Evolutionary conservation across 2,329 filamentous ascomycete genomes (phyloP).

Genomic region (Corynespora cassiicola): DNA sequence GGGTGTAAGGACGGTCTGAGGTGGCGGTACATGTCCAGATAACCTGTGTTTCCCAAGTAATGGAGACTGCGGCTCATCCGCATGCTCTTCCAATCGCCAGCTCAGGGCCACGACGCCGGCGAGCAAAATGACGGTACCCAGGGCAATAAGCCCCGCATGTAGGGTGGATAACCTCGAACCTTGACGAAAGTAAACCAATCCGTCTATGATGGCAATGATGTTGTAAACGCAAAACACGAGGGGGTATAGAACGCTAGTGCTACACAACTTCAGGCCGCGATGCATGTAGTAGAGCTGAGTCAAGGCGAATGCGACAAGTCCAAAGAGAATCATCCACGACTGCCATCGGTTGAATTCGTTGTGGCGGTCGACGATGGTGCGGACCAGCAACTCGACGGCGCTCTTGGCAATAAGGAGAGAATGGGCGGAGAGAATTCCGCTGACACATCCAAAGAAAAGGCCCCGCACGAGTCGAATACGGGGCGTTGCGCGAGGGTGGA

Average conservation of each 20-base stretch:
- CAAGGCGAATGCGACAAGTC: constrained; percentile 80
- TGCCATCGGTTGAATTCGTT: constrained; percentile 98
- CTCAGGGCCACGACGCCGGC: constrained; percentile 89
- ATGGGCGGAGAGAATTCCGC: constrained; percentile 92
- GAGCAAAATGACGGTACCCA: constrained; percentile 86
- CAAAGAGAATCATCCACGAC: constrained; percentile 88
- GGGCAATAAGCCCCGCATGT: constrained; percentile 79
- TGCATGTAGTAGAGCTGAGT: constrained; percentile 96
- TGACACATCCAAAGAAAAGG: constrained; percentile 83
- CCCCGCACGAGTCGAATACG: constrained; percentile 79
- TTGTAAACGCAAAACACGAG: constrained; percentile 99
- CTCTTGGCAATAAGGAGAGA: constrained; percentile 93
- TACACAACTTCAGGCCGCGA: constrained; percentile 89
- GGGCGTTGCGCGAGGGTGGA: constrained; percentile 56
- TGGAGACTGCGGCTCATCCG: constrained; percentile 62
- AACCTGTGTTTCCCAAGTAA: constrained; percentile 38
- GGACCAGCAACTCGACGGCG: constrained; percentile 90
- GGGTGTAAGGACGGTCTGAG: constrained; percentile 76
- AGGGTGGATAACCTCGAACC: constrained; percentile 77
- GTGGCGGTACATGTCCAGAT: constrained; percentile 48
- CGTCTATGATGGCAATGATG: constrained; percentile 96
- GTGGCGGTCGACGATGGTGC: constrained; percentile 80
- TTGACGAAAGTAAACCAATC: constrained; percentile 95
- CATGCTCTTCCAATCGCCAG: constrained; percentile 85
- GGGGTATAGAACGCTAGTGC: constrained; percentile 93